Evolutionary conservation across 306 rosid species (phyloP).

Genomic region (Pyrus communis): DNA sequence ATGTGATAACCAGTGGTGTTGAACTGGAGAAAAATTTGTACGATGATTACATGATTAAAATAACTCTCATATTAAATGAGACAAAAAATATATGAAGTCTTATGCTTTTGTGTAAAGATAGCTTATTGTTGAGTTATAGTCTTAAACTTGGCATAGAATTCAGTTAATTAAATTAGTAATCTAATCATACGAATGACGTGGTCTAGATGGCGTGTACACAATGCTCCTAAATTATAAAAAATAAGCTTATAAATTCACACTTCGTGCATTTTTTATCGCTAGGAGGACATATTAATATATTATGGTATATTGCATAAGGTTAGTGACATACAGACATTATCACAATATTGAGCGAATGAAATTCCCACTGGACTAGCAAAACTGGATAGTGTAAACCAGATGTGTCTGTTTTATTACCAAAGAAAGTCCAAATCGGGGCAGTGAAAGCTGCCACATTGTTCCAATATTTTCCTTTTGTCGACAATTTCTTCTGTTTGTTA

Average conservation of each 20-base stretch:
- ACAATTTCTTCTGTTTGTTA: not conserved
- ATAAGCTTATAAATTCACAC: not conserved
- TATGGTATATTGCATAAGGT: not conserved
- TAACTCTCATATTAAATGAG: too few relatives aligned
- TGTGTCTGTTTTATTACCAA: not conserved
- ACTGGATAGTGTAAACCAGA: not conserved
- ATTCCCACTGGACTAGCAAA: not conserved
- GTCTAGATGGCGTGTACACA: not conserved
- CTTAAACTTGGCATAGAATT: too few relatives aligned
- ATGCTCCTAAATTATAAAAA: not conserved
- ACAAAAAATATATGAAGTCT: too few relatives aligned
- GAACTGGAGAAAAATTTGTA: too few relatives aligned
- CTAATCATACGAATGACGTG: too few relatives aligned
- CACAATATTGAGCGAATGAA: not conserved
- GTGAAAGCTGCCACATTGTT: not conserved
- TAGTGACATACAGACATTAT: not conserved
- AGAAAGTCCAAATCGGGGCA: not conserved
- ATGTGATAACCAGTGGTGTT: too few relatives aligned
- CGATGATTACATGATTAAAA: too few relatives aligned
- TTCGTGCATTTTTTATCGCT: not conserved
- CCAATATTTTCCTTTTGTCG: not conserved
- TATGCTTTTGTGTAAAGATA: too few relatives aligned
- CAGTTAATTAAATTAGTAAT: too few relatives aligned
- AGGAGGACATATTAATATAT: not conserved
- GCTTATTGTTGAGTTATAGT: too few relatives aligned